Conservation (phyloP, 768 basidiomycete species). For the Leucosporidium creatinivorum region DNA sequence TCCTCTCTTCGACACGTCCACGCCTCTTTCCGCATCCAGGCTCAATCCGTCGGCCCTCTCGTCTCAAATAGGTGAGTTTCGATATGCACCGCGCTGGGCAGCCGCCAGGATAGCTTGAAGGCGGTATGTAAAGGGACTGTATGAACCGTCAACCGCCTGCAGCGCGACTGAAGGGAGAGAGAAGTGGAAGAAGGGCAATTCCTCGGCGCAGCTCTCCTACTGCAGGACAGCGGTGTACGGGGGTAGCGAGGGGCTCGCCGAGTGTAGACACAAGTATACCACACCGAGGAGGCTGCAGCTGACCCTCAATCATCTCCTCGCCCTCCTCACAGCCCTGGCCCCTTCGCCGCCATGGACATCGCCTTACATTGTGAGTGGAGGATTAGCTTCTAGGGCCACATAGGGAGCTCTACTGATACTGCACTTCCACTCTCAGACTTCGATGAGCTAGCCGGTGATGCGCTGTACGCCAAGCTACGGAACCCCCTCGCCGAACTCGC, state of each 20-base stretch:
- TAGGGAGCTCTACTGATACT: no score
- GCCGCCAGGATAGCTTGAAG: no score
- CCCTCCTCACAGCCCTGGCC: background rate
- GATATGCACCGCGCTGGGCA: no score
- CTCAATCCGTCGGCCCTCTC: no score
- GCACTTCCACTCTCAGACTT: constrained; percentile 8
- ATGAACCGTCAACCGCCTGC: no score
- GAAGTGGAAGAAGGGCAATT: background rate
- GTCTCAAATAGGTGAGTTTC: no score
- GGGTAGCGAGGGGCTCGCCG: background rate
- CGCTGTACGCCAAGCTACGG: constrained; percentile 23
- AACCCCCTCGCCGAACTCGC: constrained; percentile 21
- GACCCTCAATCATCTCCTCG: background rate
- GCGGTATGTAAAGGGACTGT: no score
- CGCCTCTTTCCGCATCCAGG: no score
- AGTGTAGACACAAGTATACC: background rate
- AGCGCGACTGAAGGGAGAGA: background rate
- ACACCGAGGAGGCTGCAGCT: background rate
- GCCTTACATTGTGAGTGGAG: background rate
- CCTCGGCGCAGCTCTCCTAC: background rate
- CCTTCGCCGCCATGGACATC: background rate
- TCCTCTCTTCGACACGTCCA: no score
- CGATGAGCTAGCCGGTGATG: constrained; percentile 33
- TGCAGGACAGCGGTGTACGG: background rate
- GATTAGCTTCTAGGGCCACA: no score